Percentiles rank a stretch among this genome's conserved stretches.
phyloP scores from a whole-genome alignment of 768 basidiomycete genomes.

The Lentinula edodes region DNA sequence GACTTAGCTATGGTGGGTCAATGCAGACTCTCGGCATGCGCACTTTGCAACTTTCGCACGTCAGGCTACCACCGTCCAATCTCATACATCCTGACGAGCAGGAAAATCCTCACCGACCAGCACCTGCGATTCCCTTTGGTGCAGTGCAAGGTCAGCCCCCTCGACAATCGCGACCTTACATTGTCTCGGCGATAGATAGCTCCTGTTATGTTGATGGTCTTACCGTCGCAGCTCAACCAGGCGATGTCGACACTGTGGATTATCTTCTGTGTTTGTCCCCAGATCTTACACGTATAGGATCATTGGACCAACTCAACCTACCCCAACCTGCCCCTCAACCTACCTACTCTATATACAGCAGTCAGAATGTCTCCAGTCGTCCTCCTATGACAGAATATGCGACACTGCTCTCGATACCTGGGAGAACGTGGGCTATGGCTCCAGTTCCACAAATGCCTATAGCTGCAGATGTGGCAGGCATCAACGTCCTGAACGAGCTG shows the following conservation, averaged over 20 bases:
- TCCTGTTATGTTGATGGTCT: constrained; percentile 65
- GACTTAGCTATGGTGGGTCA: constrained; percentile 40
- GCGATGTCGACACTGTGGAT: constrained; percentile 69
- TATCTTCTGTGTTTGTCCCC: constrained; percentile 72
- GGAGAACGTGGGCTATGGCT: constrained; percentile 81
- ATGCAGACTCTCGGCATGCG: constrained; percentile 28
- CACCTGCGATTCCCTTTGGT: constrained; percentile 36
- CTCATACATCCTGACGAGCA: constrained; percentile 75
- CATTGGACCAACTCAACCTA: constrained; percentile 60
- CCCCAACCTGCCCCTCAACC: constrained; percentile 34
- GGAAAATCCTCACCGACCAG: constrained; percentile 42
- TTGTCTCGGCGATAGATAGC: constrained; percentile 52
- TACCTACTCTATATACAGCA: constrained; percentile 32
- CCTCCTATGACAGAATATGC: constrained; percentile 76
- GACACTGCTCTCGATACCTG: constrained; percentile 70
- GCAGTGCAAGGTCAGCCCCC: constrained; percentile 38
- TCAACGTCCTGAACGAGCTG: constrained; percentile 69
- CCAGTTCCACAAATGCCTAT: constrained; percentile 33
- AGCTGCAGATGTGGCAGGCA: constrained; percentile 26
- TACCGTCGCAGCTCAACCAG: constrained; percentile 64
- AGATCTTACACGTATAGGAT: constrained; percentile 68
- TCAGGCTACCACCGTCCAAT: constrained; percentile 73
- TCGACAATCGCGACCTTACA: constrained; percentile 49
- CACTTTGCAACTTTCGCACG: constrained; percentile 65
- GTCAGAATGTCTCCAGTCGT: constrained; percentile 30